Percentiles rank a stretch among this genome's conserved stretches.
These are phyloP conservation scores for Golubevia sp. DNA, from an alignment of 1,284 basidiomycete genomes.

Conservation along the genomic window DNA sequence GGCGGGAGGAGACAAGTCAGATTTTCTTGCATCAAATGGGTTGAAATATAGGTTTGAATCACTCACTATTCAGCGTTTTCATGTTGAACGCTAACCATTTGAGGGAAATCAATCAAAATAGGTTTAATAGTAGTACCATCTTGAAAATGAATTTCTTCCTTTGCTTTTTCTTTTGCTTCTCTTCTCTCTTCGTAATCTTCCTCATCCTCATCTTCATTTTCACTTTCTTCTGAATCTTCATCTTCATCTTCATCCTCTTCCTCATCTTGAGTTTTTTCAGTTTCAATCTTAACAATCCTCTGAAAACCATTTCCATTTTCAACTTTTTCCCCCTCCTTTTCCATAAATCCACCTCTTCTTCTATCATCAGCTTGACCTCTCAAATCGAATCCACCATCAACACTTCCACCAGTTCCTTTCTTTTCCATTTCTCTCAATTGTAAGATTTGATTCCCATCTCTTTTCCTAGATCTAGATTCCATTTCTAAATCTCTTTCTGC, in stretches of 20 bases:
- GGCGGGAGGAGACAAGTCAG: background rate
- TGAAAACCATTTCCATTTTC: slow-evolving; percentile 50
- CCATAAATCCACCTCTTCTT: slow-evolving; percentile 5
- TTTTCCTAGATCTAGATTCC: background rate
- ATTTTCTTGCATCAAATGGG: slow-evolving; percentile 9
- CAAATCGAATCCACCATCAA: slow-evolving; percentile 1
- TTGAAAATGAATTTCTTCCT: no score
- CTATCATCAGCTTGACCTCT: slow-evolving; percentile 1
- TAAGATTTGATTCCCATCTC: background rate
- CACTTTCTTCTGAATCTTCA: slow-evolving; percentile 13
- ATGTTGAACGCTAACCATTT: slow-evolving; percentile 98
- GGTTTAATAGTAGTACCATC: slow-evolving; percentile 68
- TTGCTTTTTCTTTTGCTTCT: no score
- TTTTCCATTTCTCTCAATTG: background rate
- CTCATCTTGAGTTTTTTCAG: slow-evolving; percentile 6
- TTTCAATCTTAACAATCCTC: slow-evolving; percentile 22
- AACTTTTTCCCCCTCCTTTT: slow-evolving; percentile 16
- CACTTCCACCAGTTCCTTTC: slow-evolving; percentile 8
- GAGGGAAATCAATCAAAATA: slow-evolving; percentile 96
- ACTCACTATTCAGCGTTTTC: slow-evolving; percentile 93
- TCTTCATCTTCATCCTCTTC: slow-evolving; percentile 25
- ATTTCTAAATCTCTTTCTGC: slow-evolving; percentile 6
- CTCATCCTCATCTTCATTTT: slow-evolving; percentile 11
- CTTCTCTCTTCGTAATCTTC: slow-evolving; percentile 8
- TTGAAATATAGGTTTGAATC: background rate